Base-by-base conservation (phyloP, 1,284 basidiomycete species). In the Trichosporon sp. region DNA sequence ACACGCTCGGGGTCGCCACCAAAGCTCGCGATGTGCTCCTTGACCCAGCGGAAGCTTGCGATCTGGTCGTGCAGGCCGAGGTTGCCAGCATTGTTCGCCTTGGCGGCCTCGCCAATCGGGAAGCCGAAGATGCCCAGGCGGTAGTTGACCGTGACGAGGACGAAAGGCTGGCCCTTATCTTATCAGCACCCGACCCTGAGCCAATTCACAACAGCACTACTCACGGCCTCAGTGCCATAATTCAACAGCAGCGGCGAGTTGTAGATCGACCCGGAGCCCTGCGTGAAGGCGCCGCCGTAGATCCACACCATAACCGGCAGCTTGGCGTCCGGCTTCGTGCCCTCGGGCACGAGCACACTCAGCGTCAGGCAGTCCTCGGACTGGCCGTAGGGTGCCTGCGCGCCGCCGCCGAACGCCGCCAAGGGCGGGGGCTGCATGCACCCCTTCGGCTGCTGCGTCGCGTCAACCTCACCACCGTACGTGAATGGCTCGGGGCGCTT, bases 41-140 rank as follows among this genome's bases (percentile, higher is more conserved):
- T 82, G 0, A 87, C 81, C 86, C 86, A 87, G 68, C 85, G 74
- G 4, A 87, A 76, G 1, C 82, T 84, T 21, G 83, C 76, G 4
- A 81, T 76, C 68, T 86, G 84, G 71, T 87, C 86, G 60, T 74
- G 72, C 25, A 84, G 66, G 18, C 83, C 84, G 25, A 81, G 74
- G 66, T 84, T 84, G 21, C 75, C 77, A 1, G 79, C 80, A 1
- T 73, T 72, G 47, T 78, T 76, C 34, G 75, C 75, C 1, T 75
- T 77, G 6, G 78, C 75, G 25, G 79, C 79, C 4, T 73, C 70
- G n/a, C 81, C 80, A 62, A 72, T 72, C 13, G 38, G 42, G 21
- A 27, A 86, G n/a, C 86, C 86, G 64, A 84, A 80, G 13, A 84
- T 76, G 23, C 83, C 84, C 6, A 86, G 73, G 23, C 86, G 83